phyloP scores from a whole-genome alignment of 495 filamentous ascomycete genomes.

The Glutinoglossum americanum region DNA sequence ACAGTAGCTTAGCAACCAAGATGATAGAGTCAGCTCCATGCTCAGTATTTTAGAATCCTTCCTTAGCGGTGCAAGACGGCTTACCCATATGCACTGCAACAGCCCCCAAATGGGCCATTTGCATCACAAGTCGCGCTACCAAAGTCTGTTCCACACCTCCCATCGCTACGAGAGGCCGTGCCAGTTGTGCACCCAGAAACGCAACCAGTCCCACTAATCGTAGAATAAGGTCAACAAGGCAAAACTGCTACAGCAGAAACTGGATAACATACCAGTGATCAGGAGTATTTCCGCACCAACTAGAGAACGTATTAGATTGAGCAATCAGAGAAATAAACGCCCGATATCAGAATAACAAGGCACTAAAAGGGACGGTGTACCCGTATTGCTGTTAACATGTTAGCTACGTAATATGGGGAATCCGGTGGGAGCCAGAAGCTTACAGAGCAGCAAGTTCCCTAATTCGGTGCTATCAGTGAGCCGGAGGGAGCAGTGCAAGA shows the following conservation, averaged over 20 bases:
- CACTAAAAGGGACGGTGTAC: not conserved
- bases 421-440: not conserved
- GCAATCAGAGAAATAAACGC: not conserved
- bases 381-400: not conserved
- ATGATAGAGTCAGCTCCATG: not conserved
- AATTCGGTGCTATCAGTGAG: not conserved
- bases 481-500: not conserved
- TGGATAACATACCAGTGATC: conserved; percentile 6
- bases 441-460: conserved; percentile 14
- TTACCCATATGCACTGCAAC: not conserved
- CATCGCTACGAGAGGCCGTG: conserved; percentile 10
- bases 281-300: conserved; percentile 15
- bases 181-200: conserved; percentile 12
- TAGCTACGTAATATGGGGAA: not conserved
- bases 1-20: not conserved
- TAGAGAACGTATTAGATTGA: conserved; percentile 5
- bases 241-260: not conserved
- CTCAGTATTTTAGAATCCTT: not conserved
- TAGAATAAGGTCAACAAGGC: not conserved
- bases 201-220: conserved; percentile 11
- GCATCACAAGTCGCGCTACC: conserved; percentile 13
- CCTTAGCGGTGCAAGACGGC: not conserved
- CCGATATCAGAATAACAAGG: not conserved
- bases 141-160: conserved; percentile 11
- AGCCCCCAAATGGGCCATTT: conserved; percentile 6